Conservation (phyloP, 2,329 filamentous ascomycete genomes). For the Cylindrodendrum hubeiense region DNA sequence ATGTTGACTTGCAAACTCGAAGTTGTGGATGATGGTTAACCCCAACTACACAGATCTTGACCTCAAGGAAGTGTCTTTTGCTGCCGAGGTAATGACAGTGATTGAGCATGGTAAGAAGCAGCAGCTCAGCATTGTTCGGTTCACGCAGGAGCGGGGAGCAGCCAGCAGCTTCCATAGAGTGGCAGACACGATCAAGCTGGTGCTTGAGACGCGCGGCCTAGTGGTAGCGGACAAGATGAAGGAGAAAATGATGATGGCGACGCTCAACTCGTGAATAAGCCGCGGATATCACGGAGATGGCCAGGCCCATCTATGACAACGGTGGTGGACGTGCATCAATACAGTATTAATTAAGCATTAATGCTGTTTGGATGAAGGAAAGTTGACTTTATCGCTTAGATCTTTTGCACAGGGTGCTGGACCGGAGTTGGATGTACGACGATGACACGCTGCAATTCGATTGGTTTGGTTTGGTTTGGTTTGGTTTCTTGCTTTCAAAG, state of each 20-base stretch:
- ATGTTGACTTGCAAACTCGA: conserved; percentile 51
- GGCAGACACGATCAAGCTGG: conserved; percentile 78
- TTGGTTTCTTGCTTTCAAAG: conserved; percentile 4
- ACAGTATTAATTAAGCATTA: conserved; percentile 14
- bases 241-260: conserved; percentile 80
- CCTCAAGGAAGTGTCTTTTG: conserved; percentile 90
- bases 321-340: background rate
- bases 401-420: conserved; percentile 25
- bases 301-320: background rate
- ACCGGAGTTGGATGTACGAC: conserved; percentile 28
- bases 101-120: conserved; percentile 85
- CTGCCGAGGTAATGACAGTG: conserved; percentile 88
- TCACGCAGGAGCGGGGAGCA: conserved; percentile 92
- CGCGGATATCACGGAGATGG: background rate
- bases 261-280: conserved; percentile 63
- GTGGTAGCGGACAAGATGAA: conserved; percentile 77
- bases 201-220: conserved; percentile 74
- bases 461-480: conserved; percentile 2
- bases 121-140: conserved; percentile 83
- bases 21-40: conserved; percentile 34
- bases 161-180: conserved; percentile 90
- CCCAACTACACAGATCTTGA: conserved; percentile 70
- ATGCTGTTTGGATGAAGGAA: conserved; percentile 25
- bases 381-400: conserved; percentile 14
- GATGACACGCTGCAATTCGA: conserved; percentile 5